These are phyloP conservation scores for Mycena galericulata DNA, from an alignment of 768 basidiomycete genomes.

Conservation along the genomic window DNA sequence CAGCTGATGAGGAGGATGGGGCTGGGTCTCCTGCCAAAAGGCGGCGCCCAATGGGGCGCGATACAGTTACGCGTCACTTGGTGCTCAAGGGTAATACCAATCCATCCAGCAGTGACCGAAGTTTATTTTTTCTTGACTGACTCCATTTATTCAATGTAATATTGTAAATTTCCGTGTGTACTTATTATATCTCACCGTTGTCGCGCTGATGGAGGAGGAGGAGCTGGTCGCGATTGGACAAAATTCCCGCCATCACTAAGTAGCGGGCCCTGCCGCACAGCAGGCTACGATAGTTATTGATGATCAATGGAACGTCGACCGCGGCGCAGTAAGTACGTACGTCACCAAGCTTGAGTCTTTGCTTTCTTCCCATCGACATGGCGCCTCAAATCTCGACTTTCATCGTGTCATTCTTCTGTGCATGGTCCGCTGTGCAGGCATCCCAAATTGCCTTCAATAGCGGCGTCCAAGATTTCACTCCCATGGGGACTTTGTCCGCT, in stretches of 20 bases:
- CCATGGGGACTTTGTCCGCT: constrained; percentile 1
- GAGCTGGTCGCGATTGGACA: too few relatives aligned
- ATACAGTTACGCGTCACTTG: constrained; percentile 9
- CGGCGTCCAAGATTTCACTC: neutral
- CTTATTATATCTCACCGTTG: too few relatives aligned
- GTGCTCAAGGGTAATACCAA: neutral
- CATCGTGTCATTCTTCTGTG: neutral
- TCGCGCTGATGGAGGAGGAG: too few relatives aligned
- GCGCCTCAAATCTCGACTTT: neutral
- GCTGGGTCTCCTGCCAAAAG: constrained; percentile 4
- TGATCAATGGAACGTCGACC: too few relatives aligned
- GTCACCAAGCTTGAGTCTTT: too few relatives aligned
- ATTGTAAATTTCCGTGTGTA: too few relatives aligned
- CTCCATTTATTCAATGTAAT: too few relatives aligned
- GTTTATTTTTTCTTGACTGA: neutral
- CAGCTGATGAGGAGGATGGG: neutral
- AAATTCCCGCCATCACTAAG: too few relatives aligned
- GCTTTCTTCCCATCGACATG: too few relatives aligned
- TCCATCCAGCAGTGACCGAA: neutral
- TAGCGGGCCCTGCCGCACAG: too few relatives aligned
- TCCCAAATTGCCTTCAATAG: neutral
- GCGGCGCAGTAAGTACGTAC: too few relatives aligned
- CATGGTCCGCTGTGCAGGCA: neutral
- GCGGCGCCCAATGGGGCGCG: neutral
- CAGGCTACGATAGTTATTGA: too few relatives aligned